Evolutionary conservation across 371 early-diverging fungal genomes (phyloP).

Genomic region (Zancudomyces culisetae): DNA sequence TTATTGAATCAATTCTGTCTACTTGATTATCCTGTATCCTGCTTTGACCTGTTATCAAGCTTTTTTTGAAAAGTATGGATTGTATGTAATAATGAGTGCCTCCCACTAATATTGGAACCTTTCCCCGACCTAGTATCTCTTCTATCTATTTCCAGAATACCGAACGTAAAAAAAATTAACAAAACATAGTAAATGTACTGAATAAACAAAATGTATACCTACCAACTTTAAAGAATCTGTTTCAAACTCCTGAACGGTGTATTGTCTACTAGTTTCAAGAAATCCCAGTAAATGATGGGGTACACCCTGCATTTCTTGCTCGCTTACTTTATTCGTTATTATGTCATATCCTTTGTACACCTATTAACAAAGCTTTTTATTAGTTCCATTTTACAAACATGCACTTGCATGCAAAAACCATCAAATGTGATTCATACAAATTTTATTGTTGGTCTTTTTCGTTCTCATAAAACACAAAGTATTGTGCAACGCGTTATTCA

Average conservation of each 20-base stretch:
- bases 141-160: slow-evolving; percentile 33
- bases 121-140: slow-evolving; percentile 39
- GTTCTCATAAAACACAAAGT: background rate
- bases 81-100: slow-evolving; percentile 95
- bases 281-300: slow-evolving; percentile 79
- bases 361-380: no score
- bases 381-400: no score
- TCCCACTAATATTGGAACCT: slow-evolving; percentile 77
- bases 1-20: no score
- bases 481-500: background rate
- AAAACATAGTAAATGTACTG: background rate
- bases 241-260: slow-evolving; percentile 67
- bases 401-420: no score
- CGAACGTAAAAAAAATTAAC: background rate
- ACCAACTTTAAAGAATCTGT: slow-evolving; percentile 50
- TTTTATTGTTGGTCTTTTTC: no score
- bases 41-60: slow-evolving; percentile 25
- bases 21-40: background rate
- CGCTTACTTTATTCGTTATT: slow-evolving; percentile 80
- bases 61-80: slow-evolving; percentile 57
- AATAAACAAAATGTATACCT: slow-evolving; percentile 4
- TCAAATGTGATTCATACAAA: no score
- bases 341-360: slow-evolving; percentile 78
- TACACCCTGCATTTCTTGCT: slow-evolving; percentile 42
- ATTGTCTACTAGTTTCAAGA: slow-evolving; percentile 52